These are phyloP conservation scores for Pseudogymnoascus pannorum DNA, from an alignment of 2,329 filamentous ascomycete genomes.

Conservation along the genomic window DNA sequence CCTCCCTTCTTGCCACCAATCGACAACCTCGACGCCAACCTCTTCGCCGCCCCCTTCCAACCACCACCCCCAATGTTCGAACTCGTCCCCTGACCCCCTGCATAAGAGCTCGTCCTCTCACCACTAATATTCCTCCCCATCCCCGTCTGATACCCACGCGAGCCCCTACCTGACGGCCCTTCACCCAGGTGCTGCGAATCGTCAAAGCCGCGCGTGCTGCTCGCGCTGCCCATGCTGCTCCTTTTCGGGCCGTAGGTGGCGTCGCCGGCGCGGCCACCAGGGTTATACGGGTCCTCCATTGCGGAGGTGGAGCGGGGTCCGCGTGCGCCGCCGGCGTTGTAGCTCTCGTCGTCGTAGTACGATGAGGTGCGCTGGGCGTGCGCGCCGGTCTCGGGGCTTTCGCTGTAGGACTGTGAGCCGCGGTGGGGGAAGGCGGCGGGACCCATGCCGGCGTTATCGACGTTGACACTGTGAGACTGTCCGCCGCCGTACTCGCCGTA, in stretches of 20 bases:
- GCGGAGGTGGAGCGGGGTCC: not conserved
- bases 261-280: not conserved
- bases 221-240: not conserved
- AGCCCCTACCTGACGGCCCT: not conserved
- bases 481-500: not conserved
- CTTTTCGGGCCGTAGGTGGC: not conserved
- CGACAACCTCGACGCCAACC: not conserved
- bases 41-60: not conserved
- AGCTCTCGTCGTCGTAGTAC: not conserved
- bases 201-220: not conserved
- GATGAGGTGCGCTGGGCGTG: not conserved
- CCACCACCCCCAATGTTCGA: not conserved
- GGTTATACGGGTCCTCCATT: not conserved
- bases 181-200: not conserved
- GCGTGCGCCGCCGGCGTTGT: not conserved
- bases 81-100: not conserved
- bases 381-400: not conserved
- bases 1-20: not conserved
- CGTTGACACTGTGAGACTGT: not conserved
- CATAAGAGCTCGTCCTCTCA: not conserved
- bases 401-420: not conserved
- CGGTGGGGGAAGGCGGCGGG: not conserved
- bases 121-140: constrained; percentile 4
- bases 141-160: not conserved
- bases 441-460: not conserved